Conservation (phyloP, 1,139 yeast species). For the Yamadazyma trypodendri region DNA sequence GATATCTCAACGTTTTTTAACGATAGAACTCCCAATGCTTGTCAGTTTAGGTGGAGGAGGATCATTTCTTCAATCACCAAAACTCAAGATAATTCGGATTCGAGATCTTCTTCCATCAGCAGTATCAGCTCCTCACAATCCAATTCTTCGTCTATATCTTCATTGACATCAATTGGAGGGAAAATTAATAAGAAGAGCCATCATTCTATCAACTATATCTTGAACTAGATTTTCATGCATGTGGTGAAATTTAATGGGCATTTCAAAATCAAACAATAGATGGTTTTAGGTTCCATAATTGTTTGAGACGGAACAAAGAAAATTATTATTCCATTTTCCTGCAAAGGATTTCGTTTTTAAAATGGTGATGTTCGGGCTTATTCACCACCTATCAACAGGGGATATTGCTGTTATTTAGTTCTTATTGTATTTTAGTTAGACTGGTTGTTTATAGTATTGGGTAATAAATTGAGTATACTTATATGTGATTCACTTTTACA, state of each 20-base stretch:
- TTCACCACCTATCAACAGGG: too few species aligned
- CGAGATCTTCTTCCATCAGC: slow-evolving; percentile 10
- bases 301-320: neutral
- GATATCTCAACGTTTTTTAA: slow-evolving; percentile 42
- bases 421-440: slow-evolving; percentile 3
- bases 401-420: slow-evolving; percentile 1
- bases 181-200: slow-evolving; percentile 25
- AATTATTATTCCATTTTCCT: neutral
- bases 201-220: slow-evolving; percentile 27
- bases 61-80: slow-evolving; percentile 23
- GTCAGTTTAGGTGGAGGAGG: slow-evolving; percentile 49
- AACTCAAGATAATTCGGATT: neutral
- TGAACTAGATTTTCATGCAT: slow-evolving; percentile 18
- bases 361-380: too few species aligned
- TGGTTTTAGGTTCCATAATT: neutral
- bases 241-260: too few species aligned
- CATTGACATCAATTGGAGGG: too few species aligned
- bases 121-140: slow-evolving; percentile 8
- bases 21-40: slow-evolving; percentile 48
- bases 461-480: neutral
- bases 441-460: neutral
- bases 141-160: slow-evolving; percentile 11
- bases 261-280: neutral
- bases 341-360: too few species aligned
- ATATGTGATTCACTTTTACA: too few species aligned